Base-by-base conservation (phyloP, 257 asterid species). In the Euphrasia confusa region DNA sequence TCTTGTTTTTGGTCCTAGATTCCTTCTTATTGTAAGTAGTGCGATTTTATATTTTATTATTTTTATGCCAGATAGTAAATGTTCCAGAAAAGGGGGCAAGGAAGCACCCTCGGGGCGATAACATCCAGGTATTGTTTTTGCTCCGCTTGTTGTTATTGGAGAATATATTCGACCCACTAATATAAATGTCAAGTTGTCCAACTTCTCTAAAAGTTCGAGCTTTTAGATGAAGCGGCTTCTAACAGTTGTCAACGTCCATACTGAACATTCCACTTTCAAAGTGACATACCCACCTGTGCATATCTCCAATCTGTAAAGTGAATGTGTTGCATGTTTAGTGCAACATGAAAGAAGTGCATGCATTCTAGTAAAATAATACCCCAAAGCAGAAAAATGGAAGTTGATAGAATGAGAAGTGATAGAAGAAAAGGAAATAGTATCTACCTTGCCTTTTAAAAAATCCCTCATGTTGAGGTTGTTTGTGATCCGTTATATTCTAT, bases 1-100 rank as follows among this genome's bases (percentile, higher is more conserved):
- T 37, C 2, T 37, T 37, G 9, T 37, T 37, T 37, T 37, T 11
- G 42, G 42, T 37, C 42, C 42, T 37, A 37, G 42, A 37, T 37
- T 37, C 11, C 42, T 8, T 37, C 11, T 37, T 8, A 37, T 37
- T 37, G 7, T 52, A 10, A 58, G 52, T 27, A 27, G 47, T 67
- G 58, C 44, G 52, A 56, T 35, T 32, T 61, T 39, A 26, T 60
- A 4, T 53, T 60, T 21, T 44, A 63, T 33, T 59, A 58, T 75
- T 58, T 56, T 40, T 70, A 61, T 65, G 70, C 70, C 90, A 90
- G 97, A 83, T 84, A 66, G 89, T 90, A 68, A 90, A 78, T 72
- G 97, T 90, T 81, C 97, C 97, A 68, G 95, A 90, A 74, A 90
- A 90, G 68, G 97, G 97, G 71, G 86, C 93, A 32, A 83, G 97